Evolutionary conservation across 176 grass and related monocot genomes (phyloP).

Genomic region (Phoenix roebelenii): DNA sequence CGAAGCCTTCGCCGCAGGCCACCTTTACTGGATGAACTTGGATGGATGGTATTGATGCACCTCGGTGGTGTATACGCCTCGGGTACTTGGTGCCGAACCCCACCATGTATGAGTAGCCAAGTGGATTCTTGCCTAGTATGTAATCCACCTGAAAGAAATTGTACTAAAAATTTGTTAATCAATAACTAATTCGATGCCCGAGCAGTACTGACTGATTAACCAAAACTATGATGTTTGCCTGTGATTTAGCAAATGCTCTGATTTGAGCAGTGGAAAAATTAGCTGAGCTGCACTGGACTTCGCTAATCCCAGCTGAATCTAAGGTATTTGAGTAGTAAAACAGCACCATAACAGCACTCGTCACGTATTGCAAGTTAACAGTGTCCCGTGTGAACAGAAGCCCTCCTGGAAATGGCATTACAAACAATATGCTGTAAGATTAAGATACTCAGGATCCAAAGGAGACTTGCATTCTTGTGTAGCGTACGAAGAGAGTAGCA

Average conservation of each 20-base stretch:
- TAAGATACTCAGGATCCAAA: no score
- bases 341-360: conserved; percentile 25
- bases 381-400: conserved; percentile 43
- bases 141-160: conserved; percentile 34
- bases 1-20: conserved; percentile 42
- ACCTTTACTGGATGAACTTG: conserved; percentile 32
- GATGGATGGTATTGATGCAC: conserved; percentile 36
- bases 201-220: no score
- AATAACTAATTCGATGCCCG: no score
- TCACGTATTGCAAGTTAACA: conserved; percentile 44
- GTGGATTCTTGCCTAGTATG: conserved; percentile 50
- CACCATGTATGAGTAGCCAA: conserved; percentile 37
- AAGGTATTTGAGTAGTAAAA: conserved; percentile 42
- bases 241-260: conserved; percentile 39
- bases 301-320: background rate
- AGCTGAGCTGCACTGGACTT: conserved; percentile 32
- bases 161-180: no score
- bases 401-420: conserved; percentile 19
- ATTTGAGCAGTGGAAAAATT: conserved; percentile 41
- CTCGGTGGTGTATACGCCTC: conserved; percentile 32
- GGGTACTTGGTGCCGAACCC: conserved; percentile 30
- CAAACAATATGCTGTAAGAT: no score
- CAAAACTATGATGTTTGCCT: conserved; percentile 22
- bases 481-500: no score
- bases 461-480: no score